Conservation (phyloP, 129 eudicot species). For the Flaveria sonorensis region DNA sequence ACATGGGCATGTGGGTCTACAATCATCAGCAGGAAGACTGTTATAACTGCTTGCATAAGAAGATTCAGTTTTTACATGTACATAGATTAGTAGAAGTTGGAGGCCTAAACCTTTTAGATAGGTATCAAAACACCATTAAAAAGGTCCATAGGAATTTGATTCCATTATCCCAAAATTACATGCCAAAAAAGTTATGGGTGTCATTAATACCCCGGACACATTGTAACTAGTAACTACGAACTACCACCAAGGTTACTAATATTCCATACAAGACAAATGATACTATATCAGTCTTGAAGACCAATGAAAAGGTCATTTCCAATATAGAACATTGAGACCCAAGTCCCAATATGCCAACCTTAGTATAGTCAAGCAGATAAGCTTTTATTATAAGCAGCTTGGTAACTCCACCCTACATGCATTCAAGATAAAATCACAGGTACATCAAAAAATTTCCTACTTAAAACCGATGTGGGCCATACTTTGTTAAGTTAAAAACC, state of each 20-base stretch:
- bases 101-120: not conserved
- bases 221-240: not conserved
- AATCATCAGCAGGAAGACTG: not conserved
- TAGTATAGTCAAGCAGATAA: not conserved
- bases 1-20: not conserved
- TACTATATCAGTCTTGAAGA: not conserved
- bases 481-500: slow-evolving; percentile 19
- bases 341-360: not conserved
- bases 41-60: not conserved
- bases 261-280: slow-evolving; percentile 12
- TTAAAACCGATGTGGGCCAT: not conserved
- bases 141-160: not conserved
- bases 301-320: not conserved
- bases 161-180: not conserved
- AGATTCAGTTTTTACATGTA: not conserved
- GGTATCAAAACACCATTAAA: not conserved
- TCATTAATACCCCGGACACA: not conserved
- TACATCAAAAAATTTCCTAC: not conserved
- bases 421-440: slow-evolving; percentile 9
- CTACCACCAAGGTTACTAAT: slow-evolving; percentile 5
- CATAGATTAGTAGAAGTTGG: not conserved
- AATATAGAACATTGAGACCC: not conserved
- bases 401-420: slow-evolving; percentile 17
- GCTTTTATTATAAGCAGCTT: not conserved
- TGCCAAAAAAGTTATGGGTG: not conserved